phyloP scores from a whole-genome alignment of 1,284 basidiomycete genomes.

The Pyrrhoderma noxium region DNA sequence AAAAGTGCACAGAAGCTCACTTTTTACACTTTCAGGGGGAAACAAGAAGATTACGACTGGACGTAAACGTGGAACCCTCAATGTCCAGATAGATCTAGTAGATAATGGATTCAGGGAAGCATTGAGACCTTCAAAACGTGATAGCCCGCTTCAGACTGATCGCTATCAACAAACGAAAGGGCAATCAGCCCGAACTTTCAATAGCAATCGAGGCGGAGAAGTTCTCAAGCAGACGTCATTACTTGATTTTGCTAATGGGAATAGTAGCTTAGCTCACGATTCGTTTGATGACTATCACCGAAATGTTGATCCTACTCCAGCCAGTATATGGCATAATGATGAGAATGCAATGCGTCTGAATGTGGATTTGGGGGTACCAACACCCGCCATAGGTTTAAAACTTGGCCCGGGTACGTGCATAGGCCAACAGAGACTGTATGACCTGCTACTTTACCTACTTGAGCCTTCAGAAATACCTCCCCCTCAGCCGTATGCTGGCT shows the following conservation, averaged over 20 bases:
- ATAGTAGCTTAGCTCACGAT: neutral
- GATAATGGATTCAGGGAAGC: slow-evolving; percentile 38
- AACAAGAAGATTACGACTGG: slow-evolving; percentile 30
- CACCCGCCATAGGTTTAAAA: slow-evolving; percentile 42
- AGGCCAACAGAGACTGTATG: slow-evolving; percentile 48
- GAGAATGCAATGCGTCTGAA: slow-evolving; percentile 20
- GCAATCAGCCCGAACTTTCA: neutral
- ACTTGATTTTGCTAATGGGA: slow-evolving; percentile 1
- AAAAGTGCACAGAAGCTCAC: slow-evolving; percentile 16
- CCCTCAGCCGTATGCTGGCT: slow-evolving; percentile 27
- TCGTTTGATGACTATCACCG: neutral
- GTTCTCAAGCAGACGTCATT: slow-evolving; percentile 10
- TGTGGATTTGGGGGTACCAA: slow-evolving; percentile 42
- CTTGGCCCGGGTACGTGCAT: slow-evolving; percentile 46
- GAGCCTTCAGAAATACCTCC: slow-evolving; percentile 22
- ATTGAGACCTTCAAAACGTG: slow-evolving; percentile 31
- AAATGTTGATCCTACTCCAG: neutral
- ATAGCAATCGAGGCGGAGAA: neutral
- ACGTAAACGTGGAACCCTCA: slow-evolving; percentile 23
- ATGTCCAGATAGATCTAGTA: slow-evolving; percentile 31
- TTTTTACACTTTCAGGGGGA: slow-evolving; percentile 28
- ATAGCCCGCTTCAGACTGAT: slow-evolving; percentile 4
- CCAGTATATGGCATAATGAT: neutral
- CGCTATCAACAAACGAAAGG: slow-evolving; percentile 1
- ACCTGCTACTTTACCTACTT: slow-evolving; percentile 37